phyloP scores from a whole-genome alignment of 2,329 filamentous ascomycete species.

The Pyrenophora graminea region DNA sequence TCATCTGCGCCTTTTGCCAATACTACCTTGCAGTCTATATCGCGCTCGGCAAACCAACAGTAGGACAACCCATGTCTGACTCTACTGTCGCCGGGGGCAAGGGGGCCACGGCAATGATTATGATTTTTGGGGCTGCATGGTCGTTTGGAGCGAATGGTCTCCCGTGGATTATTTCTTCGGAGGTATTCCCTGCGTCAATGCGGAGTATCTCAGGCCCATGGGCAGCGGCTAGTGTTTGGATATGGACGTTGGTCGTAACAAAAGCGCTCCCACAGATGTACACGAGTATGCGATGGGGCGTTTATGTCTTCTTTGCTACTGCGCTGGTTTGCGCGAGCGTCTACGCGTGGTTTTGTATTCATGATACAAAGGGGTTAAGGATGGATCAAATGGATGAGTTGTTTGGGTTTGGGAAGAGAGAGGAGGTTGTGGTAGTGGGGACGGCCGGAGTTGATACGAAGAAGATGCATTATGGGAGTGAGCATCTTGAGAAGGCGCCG shows the following conservation, averaged over 20 bases:
- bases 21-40: constrained; percentile 47
- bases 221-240: constrained; percentile 44
- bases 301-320: constrained; percentile 49
- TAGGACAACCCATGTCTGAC: constrained; percentile 33
- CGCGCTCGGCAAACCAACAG: constrained; percentile 39
- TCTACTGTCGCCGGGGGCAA: constrained; percentile 46
- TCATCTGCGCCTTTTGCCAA: constrained; percentile 44
- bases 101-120: constrained; percentile 47
- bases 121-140: constrained; percentile 48
- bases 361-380: constrained; percentile 46
- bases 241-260: constrained; percentile 48
- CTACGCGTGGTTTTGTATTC: constrained; percentile 49
- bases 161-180: constrained; percentile 51
- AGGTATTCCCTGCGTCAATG: constrained; percentile 49
- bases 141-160: constrained; percentile 49
- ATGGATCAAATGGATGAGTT: constrained; percentile 47
- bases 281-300: constrained; percentile 45
- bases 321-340: constrained; percentile 43
- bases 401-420: constrained; percentile 39
- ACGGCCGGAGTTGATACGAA: background rate
- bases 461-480: constrained; percentile 18
- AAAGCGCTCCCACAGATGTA: constrained; percentile 50
- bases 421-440: constrained; percentile 6
- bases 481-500: constrained; percentile 23
- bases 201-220: constrained; percentile 47